These are phyloP conservation scores for Fraxinus quadrangulata DNA, from an alignment of 257 asterid genomes.

Conservation along the genomic window DNA sequence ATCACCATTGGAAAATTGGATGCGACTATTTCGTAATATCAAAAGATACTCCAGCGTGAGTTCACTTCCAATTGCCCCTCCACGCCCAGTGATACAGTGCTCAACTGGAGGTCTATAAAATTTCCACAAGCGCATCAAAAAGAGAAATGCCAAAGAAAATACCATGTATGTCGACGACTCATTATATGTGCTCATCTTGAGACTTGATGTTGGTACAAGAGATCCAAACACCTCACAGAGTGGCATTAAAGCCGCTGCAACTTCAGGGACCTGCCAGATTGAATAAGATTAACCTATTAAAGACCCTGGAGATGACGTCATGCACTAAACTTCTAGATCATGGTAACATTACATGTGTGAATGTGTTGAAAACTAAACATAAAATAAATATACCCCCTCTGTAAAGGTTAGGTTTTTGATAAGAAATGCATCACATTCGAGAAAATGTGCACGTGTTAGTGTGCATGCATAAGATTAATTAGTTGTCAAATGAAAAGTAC, in stretches of 20 bases:
- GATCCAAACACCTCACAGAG: slow-evolving; percentile 31
- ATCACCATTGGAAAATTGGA: neutral
- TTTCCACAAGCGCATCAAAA: slow-evolving; percentile 28
- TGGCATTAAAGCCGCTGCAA: slow-evolving; percentile 28
- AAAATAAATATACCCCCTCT: neutral
- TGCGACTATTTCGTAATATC: slow-evolving; percentile 21
- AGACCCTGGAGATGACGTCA: neutral
- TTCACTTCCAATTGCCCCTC: slow-evolving; percentile 20
- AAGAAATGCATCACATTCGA: neutral
- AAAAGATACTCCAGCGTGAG: slow-evolving; percentile 27
- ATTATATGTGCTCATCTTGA: neutral
- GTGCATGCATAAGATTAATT: neutral
- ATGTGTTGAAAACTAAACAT: neutral
- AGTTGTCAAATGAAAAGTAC: neutral
- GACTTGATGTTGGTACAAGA: slow-evolving; percentile 9
- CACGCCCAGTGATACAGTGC: slow-evolving; percentile 13
- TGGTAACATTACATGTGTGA: neutral
- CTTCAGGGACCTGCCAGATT: slow-evolving; percentile 25
- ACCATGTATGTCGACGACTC: slow-evolving; percentile 14
- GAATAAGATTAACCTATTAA: neutral
- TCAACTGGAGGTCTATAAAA: slow-evolving; percentile 21
- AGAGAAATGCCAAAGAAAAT: slow-evolving; percentile 25
- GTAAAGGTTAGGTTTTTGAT: neutral
- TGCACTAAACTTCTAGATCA: neutral
- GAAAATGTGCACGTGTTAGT: neutral